phyloP scores from a whole-genome alignment of 1,284 basidiomycete genomes.

The Fomitiporia mediterranea region DNA sequence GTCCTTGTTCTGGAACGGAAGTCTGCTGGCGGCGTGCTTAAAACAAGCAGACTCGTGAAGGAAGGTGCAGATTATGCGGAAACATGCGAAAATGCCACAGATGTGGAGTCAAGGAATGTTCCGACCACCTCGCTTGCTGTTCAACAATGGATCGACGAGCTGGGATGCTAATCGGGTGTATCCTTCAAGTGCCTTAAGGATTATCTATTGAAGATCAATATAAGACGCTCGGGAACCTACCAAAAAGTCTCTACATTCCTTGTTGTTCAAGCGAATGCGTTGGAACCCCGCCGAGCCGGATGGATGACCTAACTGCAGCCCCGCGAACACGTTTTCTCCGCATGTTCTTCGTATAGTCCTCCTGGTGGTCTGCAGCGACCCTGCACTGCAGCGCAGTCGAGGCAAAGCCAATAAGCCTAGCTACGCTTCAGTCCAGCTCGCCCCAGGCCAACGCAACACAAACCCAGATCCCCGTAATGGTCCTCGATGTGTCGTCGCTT shows the following conservation, averaged over 20 bases:
- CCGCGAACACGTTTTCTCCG: slow-evolving; percentile 18
- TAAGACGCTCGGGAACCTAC: not conserved
- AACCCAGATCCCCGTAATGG: slow-evolving; percentile 8
- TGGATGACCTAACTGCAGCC: slow-evolving; percentile 13
- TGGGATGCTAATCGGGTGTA: slow-evolving; percentile 12
- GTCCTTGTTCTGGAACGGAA: slow-evolving; percentile 46
- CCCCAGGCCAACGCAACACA: not conserved
- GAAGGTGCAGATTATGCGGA: slow-evolving; percentile 26
- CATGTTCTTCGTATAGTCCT: slow-evolving; percentile 16
- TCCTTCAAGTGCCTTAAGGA: not conserved
- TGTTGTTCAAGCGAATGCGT: slow-evolving; percentile 1
- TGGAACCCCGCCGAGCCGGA: slow-evolving; percentile 6
- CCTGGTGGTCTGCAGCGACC: slow-evolving; percentile 4
- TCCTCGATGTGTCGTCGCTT: slow-evolving; percentile 17
- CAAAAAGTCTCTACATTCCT: not conserved
- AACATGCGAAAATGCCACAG: not conserved
- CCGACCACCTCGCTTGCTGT: slow-evolving; percentile 5
- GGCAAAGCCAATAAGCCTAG: slow-evolving; percentile 5
- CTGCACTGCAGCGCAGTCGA: not conserved
- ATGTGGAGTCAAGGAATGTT: not conserved
- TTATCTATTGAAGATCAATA: slow-evolving; percentile 6
- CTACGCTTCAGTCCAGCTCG: slow-evolving; percentile 1
- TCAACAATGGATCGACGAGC: slow-evolving; percentile 17
- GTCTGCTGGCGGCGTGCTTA: slow-evolving; percentile 32
- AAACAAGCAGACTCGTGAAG: slow-evolving; percentile 35